Percentiles rank a stretch among this genome's conserved stretches.
Conservation (phyloP, 164 flowering plant species). For the Sextonia rubra region DNA sequence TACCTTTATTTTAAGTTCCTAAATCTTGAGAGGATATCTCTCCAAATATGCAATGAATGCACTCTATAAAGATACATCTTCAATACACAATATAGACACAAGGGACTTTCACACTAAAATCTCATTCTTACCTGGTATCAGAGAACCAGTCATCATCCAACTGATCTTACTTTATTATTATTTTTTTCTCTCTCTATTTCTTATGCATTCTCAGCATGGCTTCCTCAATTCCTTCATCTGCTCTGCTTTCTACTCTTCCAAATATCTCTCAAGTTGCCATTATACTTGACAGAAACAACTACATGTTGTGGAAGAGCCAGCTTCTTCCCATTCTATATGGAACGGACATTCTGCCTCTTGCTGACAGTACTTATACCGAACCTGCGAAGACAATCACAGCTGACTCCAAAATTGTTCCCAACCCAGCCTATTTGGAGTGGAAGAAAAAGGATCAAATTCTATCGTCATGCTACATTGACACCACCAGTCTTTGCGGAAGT, state of each 20-base stretch:
- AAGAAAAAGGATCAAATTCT: not conserved
- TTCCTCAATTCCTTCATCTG: not conserved
- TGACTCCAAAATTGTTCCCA: not conserved
- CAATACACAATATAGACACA: too few relatives aligned
- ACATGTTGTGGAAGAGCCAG: not conserved
- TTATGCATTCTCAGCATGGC: not conserved
- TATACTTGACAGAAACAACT: not conserved
- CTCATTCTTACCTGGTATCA: not conserved
- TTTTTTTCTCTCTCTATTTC: not conserved
- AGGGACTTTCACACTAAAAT: not conserved
- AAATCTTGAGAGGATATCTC: too few relatives aligned
- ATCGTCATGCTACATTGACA: not conserved
- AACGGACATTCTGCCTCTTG: not conserved
- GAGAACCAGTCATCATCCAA: not conserved
- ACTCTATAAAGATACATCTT: too few relatives aligned
- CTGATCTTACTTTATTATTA: not conserved
- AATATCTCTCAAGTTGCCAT: not conserved
- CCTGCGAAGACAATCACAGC: not conserved
- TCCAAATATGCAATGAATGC: too few relatives aligned
- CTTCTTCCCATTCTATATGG: not conserved
- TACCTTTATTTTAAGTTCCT: too few relatives aligned
- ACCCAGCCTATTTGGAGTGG: not conserved
- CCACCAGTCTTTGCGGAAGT: not conserved
- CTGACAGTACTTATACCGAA: not conserved
- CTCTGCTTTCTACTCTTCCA: not conserved